These are phyloP conservation scores for Pistacia integerrima DNA, from an alignment of 345 rosid species.

Conservation along the genomic window DNA sequence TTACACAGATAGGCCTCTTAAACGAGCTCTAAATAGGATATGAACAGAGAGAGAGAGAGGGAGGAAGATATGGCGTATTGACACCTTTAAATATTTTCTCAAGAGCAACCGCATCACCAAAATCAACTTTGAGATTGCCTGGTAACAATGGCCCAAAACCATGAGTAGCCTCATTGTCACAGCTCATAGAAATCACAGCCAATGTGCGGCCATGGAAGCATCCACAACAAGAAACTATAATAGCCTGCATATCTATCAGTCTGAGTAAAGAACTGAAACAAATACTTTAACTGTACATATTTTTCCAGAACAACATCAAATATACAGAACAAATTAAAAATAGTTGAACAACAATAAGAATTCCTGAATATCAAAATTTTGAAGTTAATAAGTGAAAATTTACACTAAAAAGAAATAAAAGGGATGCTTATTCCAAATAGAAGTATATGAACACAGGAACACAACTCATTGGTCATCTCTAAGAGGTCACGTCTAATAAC, in stretches of 20 bases:
- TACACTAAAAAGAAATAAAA: neutral
- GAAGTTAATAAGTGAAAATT: neutral
- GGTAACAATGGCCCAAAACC: constrained; percentile 94
- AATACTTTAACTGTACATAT: constrained; percentile 1
- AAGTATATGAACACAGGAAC: neutral
- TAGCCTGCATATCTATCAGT: constrained; percentile 51
- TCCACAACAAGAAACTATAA: constrained; percentile 94
- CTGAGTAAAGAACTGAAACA: constrained; percentile 13
- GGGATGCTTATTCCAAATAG: neutral
- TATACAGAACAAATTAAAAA: neutral
- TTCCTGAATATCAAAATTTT: neutral
- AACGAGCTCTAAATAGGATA: neutral
- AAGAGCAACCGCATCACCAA: constrained; percentile 72
- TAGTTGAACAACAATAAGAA: neutral
- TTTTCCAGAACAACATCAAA: neutral
- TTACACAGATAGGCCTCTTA: neutral
- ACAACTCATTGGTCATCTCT: too few species aligned
- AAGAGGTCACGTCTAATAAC: too few species aligned
- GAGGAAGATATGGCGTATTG: neutral
- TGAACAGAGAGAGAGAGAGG: neutral
- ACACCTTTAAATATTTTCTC: constrained; percentile 81
- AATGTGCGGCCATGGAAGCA: constrained; percentile 98
- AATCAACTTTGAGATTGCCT: constrained; percentile 92
- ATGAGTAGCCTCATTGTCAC: constrained; percentile 94
- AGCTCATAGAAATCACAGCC: constrained; percentile 95